Base-by-base conservation (phyloP, 169 alveolate species). In the Cryptosporidium tyzzeri region DNA sequence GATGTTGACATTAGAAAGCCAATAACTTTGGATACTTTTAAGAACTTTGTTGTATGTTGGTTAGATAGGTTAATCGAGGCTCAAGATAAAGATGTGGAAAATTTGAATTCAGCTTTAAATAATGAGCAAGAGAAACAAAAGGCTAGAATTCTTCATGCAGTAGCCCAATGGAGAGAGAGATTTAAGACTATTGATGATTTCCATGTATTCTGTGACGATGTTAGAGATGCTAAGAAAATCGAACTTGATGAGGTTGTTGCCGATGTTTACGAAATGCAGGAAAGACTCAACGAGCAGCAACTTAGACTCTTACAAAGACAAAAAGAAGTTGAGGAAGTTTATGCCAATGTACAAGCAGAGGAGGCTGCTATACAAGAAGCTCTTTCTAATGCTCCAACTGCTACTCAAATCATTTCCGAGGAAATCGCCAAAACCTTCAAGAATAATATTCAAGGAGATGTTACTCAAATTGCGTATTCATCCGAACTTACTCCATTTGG, bases 341-440 rank as follows among this genome's bases (percentile, higher is more conserved):
- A 80, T 41, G 89, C 89, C 29, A 62, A 44, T 21, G 89, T 80
- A 29, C 89, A 80, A 50, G 89, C 89, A n/a, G 89, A 80, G 53
- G 89, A 80, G 29, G 89, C 89, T 26, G 89, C 89, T n/a, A 80
- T 80, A 8, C 89, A 80, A 50, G 89, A 80, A 26, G 89, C 89
- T 9, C 65, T 80, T 26, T 16, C 89, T 1, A 80, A 80, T 23
- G 75, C 89, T 41, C 89, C 89, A 14, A 21, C 44, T 21, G 80
- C 71, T 6, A 18, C 89, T 14, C 89, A 80, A 65, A 59, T 80
- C 21, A 80, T 80, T 59, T 80, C 89, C 37, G 89, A 80, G n/a
- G 89, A 80, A 80, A 80, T 80, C 44, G 89, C 89, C 55, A 80
- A 37, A 33, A 80, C 89, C 7, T 80, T 80, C 37, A 80, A 80